phyloP scores from a whole-genome alignment of 805 yeast species.

The Millerozyma acaciae region DNA sequence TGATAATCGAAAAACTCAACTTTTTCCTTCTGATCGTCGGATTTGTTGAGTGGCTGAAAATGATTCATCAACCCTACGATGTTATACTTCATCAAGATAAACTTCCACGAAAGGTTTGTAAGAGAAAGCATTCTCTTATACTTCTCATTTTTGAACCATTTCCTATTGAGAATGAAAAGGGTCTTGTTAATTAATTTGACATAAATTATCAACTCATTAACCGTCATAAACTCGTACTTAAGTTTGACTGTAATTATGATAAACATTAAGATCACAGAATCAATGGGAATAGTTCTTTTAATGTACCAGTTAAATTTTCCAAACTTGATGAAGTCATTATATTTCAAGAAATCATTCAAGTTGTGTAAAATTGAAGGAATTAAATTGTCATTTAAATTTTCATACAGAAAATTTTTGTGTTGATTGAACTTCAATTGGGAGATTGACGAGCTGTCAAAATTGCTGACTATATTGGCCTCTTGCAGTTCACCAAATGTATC shows the following conservation, averaged over 20 bases:
- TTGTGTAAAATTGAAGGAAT: constrained; percentile 57
- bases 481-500: constrained; percentile 37
- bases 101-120: constrained; percentile 42
- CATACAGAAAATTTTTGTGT: constrained; percentile 43
- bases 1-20: constrained; percentile 40
- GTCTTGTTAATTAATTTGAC: constrained; percentile 41
- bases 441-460: constrained; percentile 34
- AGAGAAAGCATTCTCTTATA: constrained; percentile 43
- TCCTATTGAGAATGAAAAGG: constrained; percentile 38
- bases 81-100: constrained; percentile 32
- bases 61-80: constrained; percentile 27
- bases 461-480: constrained; percentile 37
- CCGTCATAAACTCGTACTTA: constrained; percentile 37
- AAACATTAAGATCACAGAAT: constrained; percentile 50
- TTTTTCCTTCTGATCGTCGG: constrained; percentile 12
- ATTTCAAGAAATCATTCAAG: constrained; percentile 50
- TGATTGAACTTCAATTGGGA: constrained; percentile 35
- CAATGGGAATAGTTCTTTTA: constrained; percentile 57
- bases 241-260: constrained; percentile 52
- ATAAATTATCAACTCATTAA: constrained; percentile 33
- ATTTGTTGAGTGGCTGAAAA: constrained; percentile 16
- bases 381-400: constrained; percentile 48
- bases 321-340: constrained; percentile 48
- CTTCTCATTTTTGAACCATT: constrained; percentile 45
- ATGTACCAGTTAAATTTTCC: constrained; percentile 60